Percentiles rank a stretch among this genome's conserved stretches.
These are phyloP conservation scores for Bonia amplexicaulis DNA, from an alignment of 176 grass and related monocot genomes.

Conservation along the genomic window DNA sequence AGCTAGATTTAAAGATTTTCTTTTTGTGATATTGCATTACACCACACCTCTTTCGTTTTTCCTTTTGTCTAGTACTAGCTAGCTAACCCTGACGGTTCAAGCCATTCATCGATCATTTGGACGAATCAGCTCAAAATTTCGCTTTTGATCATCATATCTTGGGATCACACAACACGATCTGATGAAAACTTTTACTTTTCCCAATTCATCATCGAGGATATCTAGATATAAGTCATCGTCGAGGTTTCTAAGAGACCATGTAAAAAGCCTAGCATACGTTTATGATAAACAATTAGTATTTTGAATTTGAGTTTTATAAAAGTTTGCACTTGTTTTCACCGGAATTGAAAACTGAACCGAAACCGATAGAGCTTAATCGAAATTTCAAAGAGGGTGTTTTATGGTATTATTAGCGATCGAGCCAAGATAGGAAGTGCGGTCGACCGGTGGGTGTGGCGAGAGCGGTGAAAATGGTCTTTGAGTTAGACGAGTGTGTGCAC, in stretches of 20 bases:
- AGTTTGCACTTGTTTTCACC: too few species aligned
- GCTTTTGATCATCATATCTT: not conserved
- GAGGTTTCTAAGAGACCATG: not conserved
- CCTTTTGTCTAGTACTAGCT: not conserved
- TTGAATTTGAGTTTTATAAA: too few species aligned
- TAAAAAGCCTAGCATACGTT: too few species aligned
- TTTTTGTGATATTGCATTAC: not conserved
- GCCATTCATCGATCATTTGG: not conserved
- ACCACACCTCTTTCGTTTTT: not conserved
- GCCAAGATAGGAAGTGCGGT: too few species aligned
- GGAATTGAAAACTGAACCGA: too few species aligned
- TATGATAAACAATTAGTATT: too few species aligned
- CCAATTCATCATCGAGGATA: not conserved
- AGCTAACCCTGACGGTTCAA: not conserved
- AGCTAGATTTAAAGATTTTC: not conserved
- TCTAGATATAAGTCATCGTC: not conserved
- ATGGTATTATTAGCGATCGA: too few species aligned
- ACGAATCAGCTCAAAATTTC: not conserved
- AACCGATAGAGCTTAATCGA: too few species aligned
- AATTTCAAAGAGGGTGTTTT: too few species aligned
- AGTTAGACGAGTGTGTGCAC: too few species aligned
- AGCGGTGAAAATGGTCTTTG: too few species aligned
- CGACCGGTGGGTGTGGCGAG: too few species aligned
- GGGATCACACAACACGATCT: not conserved
- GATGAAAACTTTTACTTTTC: not conserved